These are phyloP conservation scores for Neonectria ditissima DNA, from an alignment of 2,329 filamentous ascomycete genomes.

Conservation along the genomic window DNA sequence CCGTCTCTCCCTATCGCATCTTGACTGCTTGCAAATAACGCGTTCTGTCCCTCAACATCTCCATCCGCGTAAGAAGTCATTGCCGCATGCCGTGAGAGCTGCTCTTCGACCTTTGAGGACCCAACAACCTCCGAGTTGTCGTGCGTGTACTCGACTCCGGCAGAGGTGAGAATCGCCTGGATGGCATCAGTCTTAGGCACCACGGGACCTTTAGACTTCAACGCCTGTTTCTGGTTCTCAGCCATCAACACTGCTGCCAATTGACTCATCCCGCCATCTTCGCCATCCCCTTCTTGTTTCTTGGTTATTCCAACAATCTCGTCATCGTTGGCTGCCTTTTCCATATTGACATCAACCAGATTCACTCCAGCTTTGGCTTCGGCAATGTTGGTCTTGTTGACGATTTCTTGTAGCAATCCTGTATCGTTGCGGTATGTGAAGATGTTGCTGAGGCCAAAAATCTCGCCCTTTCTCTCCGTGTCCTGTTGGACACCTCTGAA, in stretches of 20 bases:
- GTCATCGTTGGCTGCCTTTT: slow-evolving; percentile 68
- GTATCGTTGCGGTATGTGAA: slow-evolving; percentile 85
- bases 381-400: slow-evolving; percentile 98
- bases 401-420: slow-evolving; percentile 89
- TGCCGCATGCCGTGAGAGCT: slow-evolving; percentile 81
- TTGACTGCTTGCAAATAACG: slow-evolving; percentile 69
- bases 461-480: slow-evolving; percentile 85
- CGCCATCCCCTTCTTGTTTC: slow-evolving; percentile 63
- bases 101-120: slow-evolving; percentile 89
- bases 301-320: slow-evolving; percentile 58
- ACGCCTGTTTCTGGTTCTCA: slow-evolving; percentile 58
- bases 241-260: slow-evolving; percentile 68
- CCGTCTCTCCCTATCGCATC: slow-evolving; percentile 47
- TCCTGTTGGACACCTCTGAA: slow-evolving; percentile 94
- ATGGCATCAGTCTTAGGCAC: slow-evolving; percentile 76
- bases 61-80: slow-evolving; percentile 61
- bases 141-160: slow-evolving; percentile 94
- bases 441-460: slow-evolving; percentile 90
- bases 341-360: slow-evolving; percentile 80
- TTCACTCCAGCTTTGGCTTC: slow-evolving; percentile 89
- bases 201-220: slow-evolving; percentile 50
- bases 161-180: slow-evolving; percentile 87
- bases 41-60: slow-evolving; percentile 62
- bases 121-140: slow-evolving; percentile 97
- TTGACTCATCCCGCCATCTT: slow-evolving; percentile 78